Base-by-base conservation (phyloP, 2,329 filamentous ascomycete species). In the Septoria petroselini region DNA sequence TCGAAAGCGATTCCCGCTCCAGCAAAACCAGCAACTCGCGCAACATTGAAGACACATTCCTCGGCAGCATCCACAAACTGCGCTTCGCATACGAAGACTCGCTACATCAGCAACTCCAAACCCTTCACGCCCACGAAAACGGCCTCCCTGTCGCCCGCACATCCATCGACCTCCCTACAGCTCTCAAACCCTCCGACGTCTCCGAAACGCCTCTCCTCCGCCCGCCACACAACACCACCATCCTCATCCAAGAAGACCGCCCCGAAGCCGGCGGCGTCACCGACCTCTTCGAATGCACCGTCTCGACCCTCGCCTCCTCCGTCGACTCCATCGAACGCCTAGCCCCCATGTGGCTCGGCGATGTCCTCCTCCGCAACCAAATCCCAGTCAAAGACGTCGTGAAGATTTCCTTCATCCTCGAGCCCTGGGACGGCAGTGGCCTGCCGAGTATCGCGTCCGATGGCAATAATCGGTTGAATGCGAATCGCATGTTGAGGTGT, bases 401-500 rank as follows among this genome's bases (percentile, higher is more conserved):
- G 60, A 98, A 98, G 76, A 84, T 97, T n/a, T 91, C 88, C 3
- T 98, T 98, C 64, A 80, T 95, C 12, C 76, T 98, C 18, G 82
- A 93, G 60, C 91, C 93, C 0, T 90, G 81, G 72, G 78, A 87
- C 61, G 84, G 88, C 19, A 37, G 31, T 12, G 40, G 34, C 12
- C 73, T 97, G 44, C 89, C 90, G 0, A 79, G 78, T 47, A 85
- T 96, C 41, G 81, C 85, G 25, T 80, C 82, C 3, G 90, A 95
- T 64, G 85, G 76, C 44, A 95, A 91, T 68, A 91, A 91, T 58
- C 84, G 93, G 18, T 77, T 98, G 43, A 98, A 97, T 67, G 93
- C 93, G 8, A 98, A 97, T 65, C 82, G 91, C 48, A 97, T 98
- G 93, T 77, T 98, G 42, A 82, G 93, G 39, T 89, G 94, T 3